These are phyloP conservation scores for Colletotrichum destructivum DNA, from an alignment of 2,329 filamentous ascomycete genomes.

Conservation along the genomic window DNA sequence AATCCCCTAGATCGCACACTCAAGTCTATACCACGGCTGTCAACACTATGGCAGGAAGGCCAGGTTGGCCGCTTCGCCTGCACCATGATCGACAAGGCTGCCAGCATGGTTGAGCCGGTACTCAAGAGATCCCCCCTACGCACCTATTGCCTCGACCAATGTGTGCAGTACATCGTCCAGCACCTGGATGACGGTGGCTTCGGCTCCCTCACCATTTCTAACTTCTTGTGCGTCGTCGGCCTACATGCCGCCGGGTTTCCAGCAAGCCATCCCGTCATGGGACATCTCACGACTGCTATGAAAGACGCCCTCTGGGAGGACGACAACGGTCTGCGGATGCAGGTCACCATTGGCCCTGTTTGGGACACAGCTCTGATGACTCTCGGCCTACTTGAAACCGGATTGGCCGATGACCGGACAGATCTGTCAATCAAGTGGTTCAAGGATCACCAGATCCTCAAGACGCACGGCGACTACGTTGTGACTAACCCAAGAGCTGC, in stretches of 20 bases:
- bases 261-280: constrained; percentile 16
- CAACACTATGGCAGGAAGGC: constrained; percentile 1
- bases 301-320: constrained; percentile 23
- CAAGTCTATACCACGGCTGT: neutral
- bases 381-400: constrained; percentile 11
- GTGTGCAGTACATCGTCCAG: constrained; percentile 21
- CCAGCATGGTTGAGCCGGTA: constrained; percentile 16
- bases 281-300: constrained; percentile 13
- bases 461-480: constrained; percentile 24
- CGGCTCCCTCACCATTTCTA: constrained; percentile 21
- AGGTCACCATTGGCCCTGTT: constrained; percentile 18
- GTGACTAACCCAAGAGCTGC: neutral
- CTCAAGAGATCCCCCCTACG: constrained; percentile 19
- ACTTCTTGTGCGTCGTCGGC: constrained; percentile 23
- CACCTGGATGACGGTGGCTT: constrained; percentile 16
- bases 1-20: constrained; percentile 8
- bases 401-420: constrained; percentile 3
- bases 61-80: constrained; percentile 15
- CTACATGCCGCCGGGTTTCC: constrained; percentile 20
- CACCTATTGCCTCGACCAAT: constrained; percentile 17
- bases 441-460: constrained; percentile 25
- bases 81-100: constrained; percentile 23
- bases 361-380: constrained; percentile 29
- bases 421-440: constrained; percentile 24
- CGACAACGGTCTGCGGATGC: constrained; percentile 12